phyloP scores from a whole-genome alignment of 345 rosid species.

The Bretschneidera sinensis region DNA sequence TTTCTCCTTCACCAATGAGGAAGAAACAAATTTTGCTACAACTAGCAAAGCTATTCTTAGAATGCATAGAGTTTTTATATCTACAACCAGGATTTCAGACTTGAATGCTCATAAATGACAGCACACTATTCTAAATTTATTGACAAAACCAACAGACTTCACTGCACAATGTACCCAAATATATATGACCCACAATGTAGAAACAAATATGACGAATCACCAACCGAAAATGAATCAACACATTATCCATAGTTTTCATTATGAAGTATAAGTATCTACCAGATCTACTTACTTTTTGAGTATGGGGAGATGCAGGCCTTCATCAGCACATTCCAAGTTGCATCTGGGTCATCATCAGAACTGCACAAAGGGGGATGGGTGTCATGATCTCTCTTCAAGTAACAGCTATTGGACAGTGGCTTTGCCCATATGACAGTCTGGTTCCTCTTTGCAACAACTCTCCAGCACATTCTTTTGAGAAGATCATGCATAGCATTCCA shows the following conservation, averaged over 20 bases:
- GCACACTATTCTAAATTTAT: no score
- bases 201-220: no score
- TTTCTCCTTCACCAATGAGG: no score
- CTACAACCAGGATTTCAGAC: no score
- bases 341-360: conserved; percentile 77
- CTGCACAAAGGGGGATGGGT: conserved; percentile 75
- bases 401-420: conserved; percentile 80
- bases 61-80: no score
- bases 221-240: no score
- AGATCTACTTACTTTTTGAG: conserved; percentile 59
- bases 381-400: conserved; percentile 60
- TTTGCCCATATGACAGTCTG: conserved; percentile 96
- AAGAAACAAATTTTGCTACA: no score
- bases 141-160: no score
- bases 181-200: no score
- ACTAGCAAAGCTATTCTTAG: no score
- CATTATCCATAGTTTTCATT: background rate
- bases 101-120: no score
- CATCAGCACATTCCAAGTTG: conserved; percentile 81
- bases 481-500: conserved; percentile 82
- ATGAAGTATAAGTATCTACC: background rate
- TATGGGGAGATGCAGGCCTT: conserved; percentile 87
- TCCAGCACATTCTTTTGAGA: conserved; percentile 92
- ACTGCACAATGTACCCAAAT: no score
- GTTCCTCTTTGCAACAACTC: conserved; percentile 57